These are phyloP conservation scores for Candida nitratophila DNA, from an alignment of 805 yeast species.

Conservation along the genomic window DNA sequence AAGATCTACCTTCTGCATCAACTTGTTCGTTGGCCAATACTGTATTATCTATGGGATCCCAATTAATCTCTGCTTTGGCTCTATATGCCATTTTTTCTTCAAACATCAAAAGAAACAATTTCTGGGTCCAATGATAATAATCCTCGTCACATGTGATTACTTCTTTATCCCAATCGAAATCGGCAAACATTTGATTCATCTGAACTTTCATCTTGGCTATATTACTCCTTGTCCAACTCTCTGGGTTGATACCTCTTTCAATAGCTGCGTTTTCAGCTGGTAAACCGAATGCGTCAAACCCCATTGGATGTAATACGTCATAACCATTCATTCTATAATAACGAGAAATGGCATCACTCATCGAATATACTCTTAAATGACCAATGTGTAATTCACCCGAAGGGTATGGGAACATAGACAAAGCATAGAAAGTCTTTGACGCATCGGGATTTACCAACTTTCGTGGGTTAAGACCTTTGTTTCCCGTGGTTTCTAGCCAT, in stretches of 20 bases:
- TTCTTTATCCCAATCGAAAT: conserved; percentile 93
- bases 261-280: conserved; percentile 99
- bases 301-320: conserved; percentile 91
- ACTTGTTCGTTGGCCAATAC: conserved; percentile 97
- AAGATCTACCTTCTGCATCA: conserved; percentile 81
- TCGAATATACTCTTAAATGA: conserved; percentile 87
- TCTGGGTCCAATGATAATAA: conserved; percentile 90
- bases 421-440: conserved; percentile 44
- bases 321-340: conserved; percentile 71
- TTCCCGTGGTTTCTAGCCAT: conserved; percentile 32
- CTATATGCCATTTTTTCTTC: conserved; percentile 81
- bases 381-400: conserved; percentile 93
- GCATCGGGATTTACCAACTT: conserved; percentile 9
- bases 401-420: conserved; percentile 95
- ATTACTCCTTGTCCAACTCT: conserved; percentile 74
- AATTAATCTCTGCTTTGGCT: conserved; percentile 82
- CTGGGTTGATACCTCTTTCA: conserved; percentile 73
- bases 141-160: conserved; percentile 79
- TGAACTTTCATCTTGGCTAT: conserved; percentile 84
- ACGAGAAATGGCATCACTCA: conserved; percentile 77
- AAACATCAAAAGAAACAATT: conserved; percentile 65
- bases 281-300: conserved; percentile 98
- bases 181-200: conserved; percentile 68
- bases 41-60: conserved; percentile 96
- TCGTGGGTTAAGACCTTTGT: conserved; percentile 23